These are phyloP conservation scores for Lagerstroemia speciosa DNA, from an alignment of 345 rosid genomes.

Conservation along the genomic window DNA sequence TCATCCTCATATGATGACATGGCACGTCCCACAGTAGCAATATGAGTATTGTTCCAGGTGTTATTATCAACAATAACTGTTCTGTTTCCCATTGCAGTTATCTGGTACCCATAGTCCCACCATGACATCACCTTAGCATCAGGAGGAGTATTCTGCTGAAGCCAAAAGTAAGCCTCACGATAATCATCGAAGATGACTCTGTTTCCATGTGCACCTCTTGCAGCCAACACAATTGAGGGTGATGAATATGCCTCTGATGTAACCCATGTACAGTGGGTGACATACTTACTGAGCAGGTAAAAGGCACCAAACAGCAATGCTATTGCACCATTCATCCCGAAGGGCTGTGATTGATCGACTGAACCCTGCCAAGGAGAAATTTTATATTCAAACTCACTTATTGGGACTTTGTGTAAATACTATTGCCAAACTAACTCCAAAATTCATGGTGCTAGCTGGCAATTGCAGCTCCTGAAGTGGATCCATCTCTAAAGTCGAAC, in stretches of 20 bases:
- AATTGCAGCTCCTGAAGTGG: not conserved
- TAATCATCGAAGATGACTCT: slow-evolving; percentile 96
- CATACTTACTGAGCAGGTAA: slow-evolving; percentile 83
- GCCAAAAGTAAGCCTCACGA: slow-evolving; percentile 99
- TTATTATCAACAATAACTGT: slow-evolving; percentile 97
- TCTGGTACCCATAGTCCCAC: slow-evolving; percentile 99
- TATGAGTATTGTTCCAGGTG: slow-evolving; percentile 99
- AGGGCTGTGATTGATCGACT: slow-evolving; percentile 94
- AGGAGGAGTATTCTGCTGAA: slow-evolving; percentile 85
- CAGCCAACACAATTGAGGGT: slow-evolving; percentile 96
- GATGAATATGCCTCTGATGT: slow-evolving; percentile 99
- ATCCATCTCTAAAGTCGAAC: not conserved
- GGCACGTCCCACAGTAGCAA: slow-evolving; percentile 99
- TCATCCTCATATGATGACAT: slow-evolving; percentile 97
- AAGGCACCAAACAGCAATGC: slow-evolving; percentile 84
- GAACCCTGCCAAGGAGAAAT: slow-evolving; percentile 42
- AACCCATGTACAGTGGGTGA: slow-evolving; percentile 95
- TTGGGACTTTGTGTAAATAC: not conserved
- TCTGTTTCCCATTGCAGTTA: slow-evolving; percentile 99
- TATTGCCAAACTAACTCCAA: not conserved
- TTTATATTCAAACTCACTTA: not conserved
- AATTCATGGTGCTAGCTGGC: not conserved
- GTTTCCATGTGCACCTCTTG: slow-evolving; percentile 97
- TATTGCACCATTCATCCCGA: slow-evolving; percentile 75
- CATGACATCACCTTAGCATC: slow-evolving; percentile 99